A percentile compares a stretch with the other conserved stretches of the same genome.
These are phyloP conservation scores for Skeletonema tropicum DNA, from an alignment of 108 stramenopile species.

Conservation along the genomic window DNA sequence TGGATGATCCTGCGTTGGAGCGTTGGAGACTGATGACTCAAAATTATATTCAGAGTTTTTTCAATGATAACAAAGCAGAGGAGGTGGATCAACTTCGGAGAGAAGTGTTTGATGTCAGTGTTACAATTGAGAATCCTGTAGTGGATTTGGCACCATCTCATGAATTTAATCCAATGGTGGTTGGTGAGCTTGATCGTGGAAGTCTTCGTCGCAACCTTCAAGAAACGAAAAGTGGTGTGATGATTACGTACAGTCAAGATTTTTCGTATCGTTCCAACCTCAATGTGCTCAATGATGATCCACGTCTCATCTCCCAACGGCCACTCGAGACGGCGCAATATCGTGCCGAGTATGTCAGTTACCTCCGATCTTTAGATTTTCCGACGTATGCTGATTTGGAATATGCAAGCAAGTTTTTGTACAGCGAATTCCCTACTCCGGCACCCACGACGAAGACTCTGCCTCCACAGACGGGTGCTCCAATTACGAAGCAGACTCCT, in stretches of 20 bases:
- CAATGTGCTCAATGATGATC: slow-evolving; percentile 40
- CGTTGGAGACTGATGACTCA: slow-evolving; percentile 33
- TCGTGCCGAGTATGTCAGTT: slow-evolving; percentile 46
- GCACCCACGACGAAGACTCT: slow-evolving; percentile 33
- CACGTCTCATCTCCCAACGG: slow-evolving; percentile 34
- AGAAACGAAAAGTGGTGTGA: slow-evolving; percentile 1
- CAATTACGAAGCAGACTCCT: slow-evolving; percentile 9
- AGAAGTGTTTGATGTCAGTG: slow-evolving; percentile 28
- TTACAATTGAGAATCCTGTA: slow-evolving; percentile 19
- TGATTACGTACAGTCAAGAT: slow-evolving; percentile 41
- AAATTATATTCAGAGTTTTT: slow-evolving; percentile 38
- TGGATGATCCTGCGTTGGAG: slow-evolving; percentile 20
- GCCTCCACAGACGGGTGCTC: slow-evolving; percentile 27
- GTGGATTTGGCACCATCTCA: slow-evolving; percentile 24
- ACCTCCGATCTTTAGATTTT: slow-evolving; percentile 39
- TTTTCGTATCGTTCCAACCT: slow-evolving; percentile 35
- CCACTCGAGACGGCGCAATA: slow-evolving; percentile 50
- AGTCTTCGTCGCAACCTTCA: slow-evolving; percentile 7
- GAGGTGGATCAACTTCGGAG: slow-evolving; percentile 22
- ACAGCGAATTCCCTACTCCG: slow-evolving; percentile 41
- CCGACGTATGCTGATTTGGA: slow-evolving; percentile 25
- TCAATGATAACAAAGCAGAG: slow-evolving; percentile 24
- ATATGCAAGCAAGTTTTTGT: slow-evolving; percentile 37
- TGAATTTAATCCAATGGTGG: slow-evolving; percentile 29
- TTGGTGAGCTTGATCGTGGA: slow-evolving; percentile 17